Evolutionary conservation across 805 yeast genomes (phyloP).

Genomic region (Priceomyces haplophilus): DNA sequence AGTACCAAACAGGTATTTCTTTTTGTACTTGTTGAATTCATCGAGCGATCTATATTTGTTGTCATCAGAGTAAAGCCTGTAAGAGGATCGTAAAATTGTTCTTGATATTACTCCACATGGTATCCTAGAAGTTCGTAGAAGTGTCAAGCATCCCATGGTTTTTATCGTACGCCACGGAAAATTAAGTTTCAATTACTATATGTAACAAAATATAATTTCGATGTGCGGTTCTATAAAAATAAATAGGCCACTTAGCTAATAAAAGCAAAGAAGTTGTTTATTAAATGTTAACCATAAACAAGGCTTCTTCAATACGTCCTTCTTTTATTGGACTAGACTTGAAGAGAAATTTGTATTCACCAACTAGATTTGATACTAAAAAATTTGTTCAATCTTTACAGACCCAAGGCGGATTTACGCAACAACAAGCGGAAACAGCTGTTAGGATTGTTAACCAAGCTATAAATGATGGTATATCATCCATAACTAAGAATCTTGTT

Average conservation of each 20-base stretch:
- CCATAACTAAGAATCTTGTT: conserved; percentile 75
- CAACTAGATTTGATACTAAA: conserved; percentile 69
- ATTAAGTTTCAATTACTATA: background rate
- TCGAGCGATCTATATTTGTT: conserved; percentile 22
- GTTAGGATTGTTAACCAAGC: conserved; percentile 71
- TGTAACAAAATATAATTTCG: background rate
- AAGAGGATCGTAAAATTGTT: background rate
- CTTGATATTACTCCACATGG: background rate
- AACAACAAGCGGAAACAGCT: conserved; percentile 76
- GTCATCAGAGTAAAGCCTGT: conserved; percentile 7
- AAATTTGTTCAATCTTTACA: conserved; percentile 65
- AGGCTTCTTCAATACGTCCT: background rate
- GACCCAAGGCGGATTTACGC: conserved; percentile 64
- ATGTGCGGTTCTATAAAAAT: background rate
- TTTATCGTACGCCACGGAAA: background rate
- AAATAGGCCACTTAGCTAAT: background rate
- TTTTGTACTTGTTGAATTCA: conserved; percentile 36
- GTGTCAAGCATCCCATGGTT: background rate
- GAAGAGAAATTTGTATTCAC: conserved; percentile 19
- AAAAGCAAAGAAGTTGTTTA: no score
- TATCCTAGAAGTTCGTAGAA: background rate
- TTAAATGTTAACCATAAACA: background rate
- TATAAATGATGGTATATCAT: conserved; percentile 73
- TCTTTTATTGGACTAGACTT: background rate
- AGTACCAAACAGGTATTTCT: conserved; percentile 26